phyloP scores from a whole-genome alignment of 345 rosid species.

The Linum lewisii region DNA sequence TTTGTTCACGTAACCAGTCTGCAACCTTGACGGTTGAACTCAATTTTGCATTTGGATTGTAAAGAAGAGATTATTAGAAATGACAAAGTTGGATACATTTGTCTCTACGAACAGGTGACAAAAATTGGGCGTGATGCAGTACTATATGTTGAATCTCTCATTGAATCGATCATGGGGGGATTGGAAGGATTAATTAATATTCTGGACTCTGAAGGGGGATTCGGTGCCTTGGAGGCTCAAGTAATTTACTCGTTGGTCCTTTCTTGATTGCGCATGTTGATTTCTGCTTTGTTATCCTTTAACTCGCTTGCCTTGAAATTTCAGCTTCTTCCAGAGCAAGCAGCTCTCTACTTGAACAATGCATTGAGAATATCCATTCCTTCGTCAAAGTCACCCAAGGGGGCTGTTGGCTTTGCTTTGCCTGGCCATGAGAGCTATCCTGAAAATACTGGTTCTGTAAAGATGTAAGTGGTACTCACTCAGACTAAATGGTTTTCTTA shows the following conservation, averaged over 20 bases:
- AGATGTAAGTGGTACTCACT: constrained; percentile 50
- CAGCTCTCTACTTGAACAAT: constrained; percentile 78
- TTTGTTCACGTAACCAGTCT: no score
- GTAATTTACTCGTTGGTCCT: constrained; percentile 19
- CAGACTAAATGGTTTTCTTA: constrained; percentile 3
- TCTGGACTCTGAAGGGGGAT: constrained; percentile 99
- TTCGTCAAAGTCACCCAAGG: constrained; percentile 73
- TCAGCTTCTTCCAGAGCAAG: constrained; percentile 99
- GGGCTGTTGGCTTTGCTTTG: constrained; percentile 51
- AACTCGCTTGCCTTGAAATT: constrained; percentile 24
- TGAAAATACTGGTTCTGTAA: constrained; percentile 76
- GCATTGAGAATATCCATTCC: constrained; percentile 53
- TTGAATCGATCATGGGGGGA: constrained; percentile 98
- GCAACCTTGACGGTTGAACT: no score
- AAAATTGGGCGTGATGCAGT: constrained; percentile 96
- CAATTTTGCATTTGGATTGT: neutral
- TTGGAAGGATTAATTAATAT: constrained; percentile 94
- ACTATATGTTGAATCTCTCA: constrained; percentile 90
- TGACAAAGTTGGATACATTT: constrained; percentile 1
- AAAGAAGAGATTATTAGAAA: neutral
- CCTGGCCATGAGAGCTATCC: constrained; percentile 99
- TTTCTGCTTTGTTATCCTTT: neutral
- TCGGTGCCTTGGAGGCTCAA: constrained; percentile 96
- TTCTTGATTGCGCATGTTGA: neutral
- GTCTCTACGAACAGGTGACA: constrained; percentile 47